Evolutionary conservation across 352 stramenopile species (phyloP), one percentile per base, ranked within the genome.

Genomic region (Thalassiosira gravida): DNA sequence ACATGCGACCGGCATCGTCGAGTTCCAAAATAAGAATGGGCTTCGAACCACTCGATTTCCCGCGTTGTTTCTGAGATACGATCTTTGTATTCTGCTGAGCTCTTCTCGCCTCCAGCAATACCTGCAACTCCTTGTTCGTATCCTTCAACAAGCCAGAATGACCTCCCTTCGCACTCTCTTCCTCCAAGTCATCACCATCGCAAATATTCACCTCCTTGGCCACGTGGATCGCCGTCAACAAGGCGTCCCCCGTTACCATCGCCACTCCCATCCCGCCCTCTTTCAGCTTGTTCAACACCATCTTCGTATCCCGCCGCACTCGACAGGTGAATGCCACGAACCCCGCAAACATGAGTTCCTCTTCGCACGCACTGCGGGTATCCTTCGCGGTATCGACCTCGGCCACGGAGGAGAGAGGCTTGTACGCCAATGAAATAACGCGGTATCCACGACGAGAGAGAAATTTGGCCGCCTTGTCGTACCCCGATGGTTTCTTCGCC

Each of bases 191-290:
- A 1, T 81, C 74, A 7, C 67, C 74, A 29, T 83, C 76, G 56
- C 87, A 91, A 68, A 93, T 98, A 55, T 92, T 90, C 2, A 98
- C 96, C 80, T 99, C 94, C 74, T 96, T 97, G 0, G 97, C 98
- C n/a, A 99, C 97, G 73, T 99, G 96, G 64, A 98, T 93, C 56
- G 97, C 97, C 20, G 97, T 99, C 27, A 99, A 88, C 3, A 98
- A 95, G 14, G 96, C 96, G 89, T 99, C 97, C 7, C 97, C 97
- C 16, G 97, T 99, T 66, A 99, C 98, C 96, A 99, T 99, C 18
- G 95, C 96, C 25, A 98, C 95, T 44, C 87, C 82, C 91, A 99
- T 97, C 13, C 95, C 97, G 69, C 96, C 97, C 44, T 98, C 95
- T 74, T 96, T 96, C 35, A 99, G 87, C 62, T 93, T 90, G 62